Conservation (phyloP, 805 yeast species). For the Pichia occidentalis region DNA sequence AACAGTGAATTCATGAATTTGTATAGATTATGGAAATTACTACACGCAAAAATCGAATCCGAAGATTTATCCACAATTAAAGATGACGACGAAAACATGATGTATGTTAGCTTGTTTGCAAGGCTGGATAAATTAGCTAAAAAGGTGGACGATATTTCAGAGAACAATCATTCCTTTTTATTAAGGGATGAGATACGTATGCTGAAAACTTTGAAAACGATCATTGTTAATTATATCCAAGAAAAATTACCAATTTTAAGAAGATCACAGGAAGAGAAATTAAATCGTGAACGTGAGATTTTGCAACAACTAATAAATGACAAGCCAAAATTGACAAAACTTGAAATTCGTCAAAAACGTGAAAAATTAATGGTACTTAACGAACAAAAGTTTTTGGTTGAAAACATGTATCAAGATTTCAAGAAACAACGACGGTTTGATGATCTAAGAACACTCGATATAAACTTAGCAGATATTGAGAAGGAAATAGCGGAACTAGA, state of each 20-base stretch:
- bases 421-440: conserved; percentile 70
- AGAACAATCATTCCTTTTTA: neutral
- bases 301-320: conserved; percentile 5
- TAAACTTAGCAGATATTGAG: conserved; percentile 52
- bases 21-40: conserved; percentile 27
- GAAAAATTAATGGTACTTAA: conserved; percentile 80
- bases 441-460: conserved; percentile 56
- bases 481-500: conserved; percentile 42
- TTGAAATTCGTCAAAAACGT: conserved; percentile 50
- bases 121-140: conserved; percentile 46
- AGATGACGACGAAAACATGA: conserved; percentile 32
- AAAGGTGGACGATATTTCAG: conserved; percentile 22
- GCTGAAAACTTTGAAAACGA: conserved; percentile 49
- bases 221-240: conserved; percentile 57
- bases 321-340: conserved; percentile 34
- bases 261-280: conserved; percentile 39
- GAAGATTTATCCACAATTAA: conserved; percentile 21
- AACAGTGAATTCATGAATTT: conserved; percentile 33
- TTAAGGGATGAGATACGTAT: conserved; percentile 37
- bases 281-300: conserved; percentile 14
- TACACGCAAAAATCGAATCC: conserved; percentile 19
- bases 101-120: conserved; percentile 33
- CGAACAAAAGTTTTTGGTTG: conserved; percentile 74
- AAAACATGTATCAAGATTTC: conserved; percentile 53
- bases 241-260: conserved; percentile 60